Evolutionary conservation across 306 rosid genomes (phyloP).

Genomic region (Neltuma alba): DNA sequence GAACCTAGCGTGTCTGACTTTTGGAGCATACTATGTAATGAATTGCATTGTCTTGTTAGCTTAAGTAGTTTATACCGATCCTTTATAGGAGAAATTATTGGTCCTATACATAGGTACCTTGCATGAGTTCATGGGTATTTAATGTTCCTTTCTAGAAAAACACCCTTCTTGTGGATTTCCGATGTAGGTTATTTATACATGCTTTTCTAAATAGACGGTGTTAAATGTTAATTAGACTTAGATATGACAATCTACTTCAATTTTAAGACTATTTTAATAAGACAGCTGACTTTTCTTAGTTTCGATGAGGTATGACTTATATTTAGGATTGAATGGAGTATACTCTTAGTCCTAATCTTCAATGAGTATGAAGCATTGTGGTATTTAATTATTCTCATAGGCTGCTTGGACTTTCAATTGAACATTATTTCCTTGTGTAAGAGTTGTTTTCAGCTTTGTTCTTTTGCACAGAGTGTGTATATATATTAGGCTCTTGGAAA

Average conservation of each 20-base stretch:
- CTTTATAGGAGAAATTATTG: background rate
- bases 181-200: background rate
- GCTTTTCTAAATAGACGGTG: background rate
- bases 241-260: background rate
- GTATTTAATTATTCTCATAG: background rate
- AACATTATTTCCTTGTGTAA: background rate
- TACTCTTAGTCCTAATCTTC: background rate
- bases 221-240: background rate
- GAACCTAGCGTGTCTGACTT: background rate
- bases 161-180: background rate
- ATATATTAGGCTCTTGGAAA: background rate
- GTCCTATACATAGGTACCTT: background rate
- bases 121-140: background rate
- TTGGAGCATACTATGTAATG: constrained; percentile 1
- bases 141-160: no score
- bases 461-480: background rate
- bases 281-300: background rate
- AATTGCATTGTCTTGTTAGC: background rate
- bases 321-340: background rate
- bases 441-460: constrained; percentile 5
- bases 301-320: background rate
- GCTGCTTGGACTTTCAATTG: background rate
- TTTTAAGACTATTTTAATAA: no score
- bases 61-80: background rate
- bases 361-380: background rate